These are phyloP conservation scores for Suillus spraguei DNA, from an alignment of 768 basidiomycete genomes.

Conservation along the genomic window DNA sequence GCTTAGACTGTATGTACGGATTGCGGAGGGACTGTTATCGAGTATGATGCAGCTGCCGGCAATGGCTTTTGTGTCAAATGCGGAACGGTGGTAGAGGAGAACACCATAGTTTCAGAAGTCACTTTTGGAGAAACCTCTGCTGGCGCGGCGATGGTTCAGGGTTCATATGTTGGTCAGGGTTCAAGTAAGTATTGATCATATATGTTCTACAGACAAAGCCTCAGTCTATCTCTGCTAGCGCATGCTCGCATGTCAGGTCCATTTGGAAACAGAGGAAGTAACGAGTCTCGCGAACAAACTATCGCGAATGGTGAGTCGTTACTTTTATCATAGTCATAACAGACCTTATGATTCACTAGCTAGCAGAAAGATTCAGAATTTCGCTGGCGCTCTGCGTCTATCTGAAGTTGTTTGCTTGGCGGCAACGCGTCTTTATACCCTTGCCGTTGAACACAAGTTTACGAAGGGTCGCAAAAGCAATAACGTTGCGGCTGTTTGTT, in stretches of 20 bases:
- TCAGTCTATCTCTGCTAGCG: slow-evolving; percentile 44
- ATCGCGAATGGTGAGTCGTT: slow-evolving; percentile 75
- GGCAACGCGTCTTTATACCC: slow-evolving; percentile 86
- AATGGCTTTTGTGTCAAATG: slow-evolving; percentile 86
- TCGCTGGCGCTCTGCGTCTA: slow-evolving; percentile 75
- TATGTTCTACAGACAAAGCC: background rate
- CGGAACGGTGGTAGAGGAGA: slow-evolving; percentile 91
- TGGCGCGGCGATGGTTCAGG: slow-evolving; percentile 95
- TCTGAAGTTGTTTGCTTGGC: slow-evolving; percentile 80
- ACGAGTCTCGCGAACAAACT: slow-evolving; percentile 88
- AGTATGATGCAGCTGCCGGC: slow-evolving; percentile 82
- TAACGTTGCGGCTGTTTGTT: slow-evolving; percentile 94
- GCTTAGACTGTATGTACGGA: slow-evolving; percentile 66
- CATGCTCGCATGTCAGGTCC: slow-evolving; percentile 83
- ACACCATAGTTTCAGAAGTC: slow-evolving; percentile 91
- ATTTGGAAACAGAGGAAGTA: slow-evolving; percentile 76
- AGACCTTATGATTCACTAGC: slow-evolving; percentile 46
- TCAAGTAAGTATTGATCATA: slow-evolving; percentile 64
- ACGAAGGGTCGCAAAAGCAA: slow-evolving; percentile 90
- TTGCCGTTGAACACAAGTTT: slow-evolving; percentile 93
- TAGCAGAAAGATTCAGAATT: slow-evolving; percentile 78
- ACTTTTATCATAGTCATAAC: background rate
- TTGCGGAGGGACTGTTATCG: slow-evolving; percentile 83
- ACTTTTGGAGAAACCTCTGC: slow-evolving; percentile 92
- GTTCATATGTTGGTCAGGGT: slow-evolving; percentile 88